These are phyloP conservation scores for Trichoderma asperellum DNA, from an alignment of 2,329 filamentous ascomycete genomes.

Conservation along the genomic window DNA sequence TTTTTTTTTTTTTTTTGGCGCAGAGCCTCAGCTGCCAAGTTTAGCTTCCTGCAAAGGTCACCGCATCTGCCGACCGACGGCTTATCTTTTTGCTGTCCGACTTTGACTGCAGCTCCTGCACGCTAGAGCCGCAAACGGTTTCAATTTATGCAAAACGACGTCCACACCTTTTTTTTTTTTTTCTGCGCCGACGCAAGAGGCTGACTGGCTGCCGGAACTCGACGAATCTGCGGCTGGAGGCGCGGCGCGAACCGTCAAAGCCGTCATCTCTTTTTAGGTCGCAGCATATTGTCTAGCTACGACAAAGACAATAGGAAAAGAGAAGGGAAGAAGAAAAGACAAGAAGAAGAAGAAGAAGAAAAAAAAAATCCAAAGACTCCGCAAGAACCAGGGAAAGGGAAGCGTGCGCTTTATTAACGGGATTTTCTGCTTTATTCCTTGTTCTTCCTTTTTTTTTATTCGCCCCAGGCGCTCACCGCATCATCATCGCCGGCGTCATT, in stretches of 20 bases:
- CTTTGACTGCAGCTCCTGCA: not conserved
- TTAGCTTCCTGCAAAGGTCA: not conserved
- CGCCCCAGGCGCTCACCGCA: constrained; percentile 10
- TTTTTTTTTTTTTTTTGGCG: not conserved
- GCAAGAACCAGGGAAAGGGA: not conserved
- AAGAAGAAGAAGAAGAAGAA: too few species aligned
- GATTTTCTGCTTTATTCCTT: not conserved
- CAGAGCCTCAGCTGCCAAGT: not conserved
- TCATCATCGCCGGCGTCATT: constrained; percentile 4
- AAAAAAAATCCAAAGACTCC: not conserved
- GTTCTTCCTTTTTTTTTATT: not conserved
- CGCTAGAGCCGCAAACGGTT: constrained; percentile 2
- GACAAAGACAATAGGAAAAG: not conserved
- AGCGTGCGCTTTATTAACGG: not conserved
- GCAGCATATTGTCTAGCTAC: constrained; percentile 10
- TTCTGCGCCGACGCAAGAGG: not conserved
- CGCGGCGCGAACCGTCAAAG: constrained; percentile 18
- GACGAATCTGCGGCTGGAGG: constrained; percentile 18
- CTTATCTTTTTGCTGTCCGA: not conserved
- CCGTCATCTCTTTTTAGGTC: constrained; percentile 1
- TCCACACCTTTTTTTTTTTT: not conserved
- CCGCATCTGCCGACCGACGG: not conserved
- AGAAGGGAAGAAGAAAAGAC: not conserved
- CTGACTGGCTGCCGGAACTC: constrained; percentile 3
- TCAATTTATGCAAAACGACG: constrained; percentile 13